Evolutionary conservation across 2,329 filamentous ascomycete species (phyloP).

Genomic region (Orbilia brochopaga): DNA sequence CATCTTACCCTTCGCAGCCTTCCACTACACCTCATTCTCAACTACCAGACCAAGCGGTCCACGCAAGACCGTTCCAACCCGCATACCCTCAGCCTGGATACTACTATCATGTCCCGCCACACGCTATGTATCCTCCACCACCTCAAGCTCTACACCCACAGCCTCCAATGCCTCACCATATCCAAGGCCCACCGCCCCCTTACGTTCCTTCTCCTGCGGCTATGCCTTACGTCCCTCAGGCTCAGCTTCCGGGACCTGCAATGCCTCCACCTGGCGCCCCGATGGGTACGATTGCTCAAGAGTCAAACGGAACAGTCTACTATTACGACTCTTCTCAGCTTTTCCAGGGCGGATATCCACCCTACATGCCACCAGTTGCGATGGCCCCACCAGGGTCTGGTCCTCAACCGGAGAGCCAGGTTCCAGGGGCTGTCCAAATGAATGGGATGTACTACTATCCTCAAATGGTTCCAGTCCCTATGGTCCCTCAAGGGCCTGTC

Average conservation of each 20-base stretch:
- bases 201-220: slow-evolving; percentile 54
- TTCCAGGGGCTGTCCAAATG: slow-evolving; percentile 51
- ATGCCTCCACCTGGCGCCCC: slow-evolving; percentile 54
- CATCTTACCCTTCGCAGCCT: slow-evolving; percentile 52
- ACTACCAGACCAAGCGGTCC: slow-evolving; percentile 78
- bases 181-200: slow-evolving; percentile 55
- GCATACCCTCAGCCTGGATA: slow-evolving; percentile 63
- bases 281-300: slow-evolving; percentile 70
- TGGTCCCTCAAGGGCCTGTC: slow-evolving; percentile 70
- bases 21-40: slow-evolving; percentile 69
- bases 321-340: slow-evolving; percentile 84
- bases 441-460: slow-evolving; percentile 71
- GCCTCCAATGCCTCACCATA: slow-evolving; percentile 55
- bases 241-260: slow-evolving; percentile 57
- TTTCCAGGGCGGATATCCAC: slow-evolving; percentile 69
- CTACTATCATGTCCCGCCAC: slow-evolving; percentile 46
- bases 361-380: slow-evolving; percentile 58
- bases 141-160: slow-evolving; percentile 42
- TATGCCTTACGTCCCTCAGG: slow-evolving; percentile 56
- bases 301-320: slow-evolving; percentile 94
- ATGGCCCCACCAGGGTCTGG: slow-evolving; percentile 68
- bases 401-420: slow-evolving; percentile 61
- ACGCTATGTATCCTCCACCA: slow-evolving; percentile 46
- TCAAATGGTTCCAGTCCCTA: slow-evolving; percentile 61
- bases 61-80: slow-evolving; percentile 87